Evolutionary conservation across 2,329 filamentous ascomycete genomes (phyloP).

Genomic region (Penicillium sp.): DNA sequence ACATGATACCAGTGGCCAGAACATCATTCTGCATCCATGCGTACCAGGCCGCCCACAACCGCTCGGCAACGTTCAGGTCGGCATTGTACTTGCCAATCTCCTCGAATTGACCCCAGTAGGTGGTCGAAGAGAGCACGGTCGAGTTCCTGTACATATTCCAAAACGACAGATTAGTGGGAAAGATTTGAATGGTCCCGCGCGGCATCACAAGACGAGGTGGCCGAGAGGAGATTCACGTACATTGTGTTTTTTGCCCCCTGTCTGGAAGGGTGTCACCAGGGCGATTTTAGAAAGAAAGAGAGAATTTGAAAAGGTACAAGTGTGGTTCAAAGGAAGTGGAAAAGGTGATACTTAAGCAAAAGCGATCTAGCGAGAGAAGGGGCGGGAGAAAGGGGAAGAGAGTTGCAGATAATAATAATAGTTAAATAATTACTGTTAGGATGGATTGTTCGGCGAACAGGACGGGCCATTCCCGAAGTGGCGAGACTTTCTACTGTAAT

Average conservation of each 20-base stretch:
- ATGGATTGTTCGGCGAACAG: constrained; percentile 2
- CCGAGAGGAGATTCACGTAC: constrained; percentile 12
- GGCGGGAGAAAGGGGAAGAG: constrained; percentile 9
- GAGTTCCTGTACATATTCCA: constrained; percentile 48
- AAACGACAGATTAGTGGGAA: neutral
- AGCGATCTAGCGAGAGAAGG: neutral
- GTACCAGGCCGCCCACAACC: constrained; percentile 95
- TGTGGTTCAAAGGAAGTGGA: neutral
- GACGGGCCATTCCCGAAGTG: constrained; percentile 39
- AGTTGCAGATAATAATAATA: constrained; percentile 14
- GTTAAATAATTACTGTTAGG: no score
- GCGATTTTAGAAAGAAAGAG: neutral
- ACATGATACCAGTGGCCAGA: constrained; percentile 95
- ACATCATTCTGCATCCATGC: constrained; percentile 97
- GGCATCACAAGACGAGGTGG: neutral
- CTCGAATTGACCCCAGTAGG: constrained; percentile 69
- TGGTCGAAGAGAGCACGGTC: constrained; percentile 53
- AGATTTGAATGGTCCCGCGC: neutral
- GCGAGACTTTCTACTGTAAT: constrained; percentile 33
- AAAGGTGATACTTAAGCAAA: neutral
- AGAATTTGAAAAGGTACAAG: neutral
- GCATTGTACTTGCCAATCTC: constrained; percentile 75
- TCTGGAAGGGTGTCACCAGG: neutral
- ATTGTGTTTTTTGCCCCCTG: constrained; percentile 16
- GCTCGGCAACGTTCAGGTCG: constrained; percentile 82